Evolutionary conservation across 495 filamentous ascomycete species (phyloP), one percentile per base, ranked within the genome.

Genomic region (Penicillium canescens): DNA sequence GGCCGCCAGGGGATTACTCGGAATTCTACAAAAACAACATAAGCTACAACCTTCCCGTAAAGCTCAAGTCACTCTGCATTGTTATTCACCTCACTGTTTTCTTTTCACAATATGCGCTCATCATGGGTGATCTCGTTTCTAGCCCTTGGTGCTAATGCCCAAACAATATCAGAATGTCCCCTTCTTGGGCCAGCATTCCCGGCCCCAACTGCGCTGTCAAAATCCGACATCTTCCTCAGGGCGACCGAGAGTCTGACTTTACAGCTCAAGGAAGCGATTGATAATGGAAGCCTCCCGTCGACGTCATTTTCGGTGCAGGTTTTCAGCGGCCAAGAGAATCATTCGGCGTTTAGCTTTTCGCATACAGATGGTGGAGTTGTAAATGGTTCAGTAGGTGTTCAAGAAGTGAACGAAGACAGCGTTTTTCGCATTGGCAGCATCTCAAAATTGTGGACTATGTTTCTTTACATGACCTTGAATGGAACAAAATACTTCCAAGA

Each of bases 381-480:
- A n/a, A 11, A 18, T 36, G 54, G 54, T 2, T 46, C 47, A 75
- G 54, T 70, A 0, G 78, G 75, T 3, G 70, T 78, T 3, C 60
- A 46, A 28, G 52, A 65, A 18, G 63, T 80, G 0, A 67, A 72
- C 36, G 65, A 69, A 1, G 52, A 81, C 34, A 75, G 80, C 0
- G 73, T 84, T 0, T 84, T 78, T 56, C 69, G 81, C 16, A 67
- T 78, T 28, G 77, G 78, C 1, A 80, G 80, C 47, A 52, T 73
- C 26, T 78, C 79, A 3, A 79, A 82, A 63, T 46, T 82, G 23
- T 76, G 73, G 55, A 76, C 77, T 1, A 68, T 81, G 31, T 58
- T 75, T 13, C 70, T 76, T 6, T 75, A 78, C 46, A 62, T 86
- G 26, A 49, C 74, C 67, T 59, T 77, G 68, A 50, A 74, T 62